Evolutionary conservation across 1,284 basidiomycete species (phyloP).

Genomic region (Cystobasidium slooffiae): DNA sequence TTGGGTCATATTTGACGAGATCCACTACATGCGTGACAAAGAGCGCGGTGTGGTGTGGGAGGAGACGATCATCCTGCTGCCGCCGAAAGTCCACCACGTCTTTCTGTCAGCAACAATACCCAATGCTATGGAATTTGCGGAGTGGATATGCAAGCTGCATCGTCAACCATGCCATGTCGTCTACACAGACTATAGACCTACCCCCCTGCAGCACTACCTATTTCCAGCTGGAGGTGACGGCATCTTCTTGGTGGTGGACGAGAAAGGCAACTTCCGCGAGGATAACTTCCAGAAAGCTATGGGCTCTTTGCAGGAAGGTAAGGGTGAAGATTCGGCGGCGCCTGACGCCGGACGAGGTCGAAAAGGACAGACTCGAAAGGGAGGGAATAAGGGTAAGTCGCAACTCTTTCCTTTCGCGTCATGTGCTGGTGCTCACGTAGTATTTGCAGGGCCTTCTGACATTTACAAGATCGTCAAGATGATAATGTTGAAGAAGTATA

Average conservation of each 20-base stretch:
- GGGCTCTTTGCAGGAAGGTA: constrained; percentile 82
- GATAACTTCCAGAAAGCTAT: constrained; percentile 98
- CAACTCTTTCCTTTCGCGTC: not conserved
- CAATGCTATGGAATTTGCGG: constrained; percentile 99
- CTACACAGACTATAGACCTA: constrained; percentile 98
- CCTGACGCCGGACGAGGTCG: constrained; percentile 65
- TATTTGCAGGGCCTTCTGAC: constrained; percentile 74
- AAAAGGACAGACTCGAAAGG: constrained; percentile 86
- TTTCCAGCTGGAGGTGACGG: constrained; percentile 96
- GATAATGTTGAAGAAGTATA: constrained; percentile 98
- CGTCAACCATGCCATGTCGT: constrained; percentile 99
- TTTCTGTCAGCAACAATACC: constrained; percentile 99
- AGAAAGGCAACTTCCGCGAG: constrained; percentile 93
- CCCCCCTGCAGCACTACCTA: constrained; percentile 96
- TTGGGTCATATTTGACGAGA: constrained; percentile 99
- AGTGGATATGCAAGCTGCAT: constrained; percentile 97
- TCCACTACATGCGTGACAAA: constrained; percentile 99
- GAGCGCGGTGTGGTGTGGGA: constrained; percentile 68
- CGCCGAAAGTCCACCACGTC: constrained; percentile 94
- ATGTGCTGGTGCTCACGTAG: not conserved
- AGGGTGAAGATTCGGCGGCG: constrained; percentile 92
- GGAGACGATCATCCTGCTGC: constrained; percentile 92
- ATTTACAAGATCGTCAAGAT: constrained; percentile 98
- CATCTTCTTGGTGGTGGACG: constrained; percentile 96
- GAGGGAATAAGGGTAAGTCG: constrained; percentile 79